phyloP scores from a whole-genome alignment of 2,329 filamentous ascomycete species.

The Pseudogymnoascus sp. region DNA sequence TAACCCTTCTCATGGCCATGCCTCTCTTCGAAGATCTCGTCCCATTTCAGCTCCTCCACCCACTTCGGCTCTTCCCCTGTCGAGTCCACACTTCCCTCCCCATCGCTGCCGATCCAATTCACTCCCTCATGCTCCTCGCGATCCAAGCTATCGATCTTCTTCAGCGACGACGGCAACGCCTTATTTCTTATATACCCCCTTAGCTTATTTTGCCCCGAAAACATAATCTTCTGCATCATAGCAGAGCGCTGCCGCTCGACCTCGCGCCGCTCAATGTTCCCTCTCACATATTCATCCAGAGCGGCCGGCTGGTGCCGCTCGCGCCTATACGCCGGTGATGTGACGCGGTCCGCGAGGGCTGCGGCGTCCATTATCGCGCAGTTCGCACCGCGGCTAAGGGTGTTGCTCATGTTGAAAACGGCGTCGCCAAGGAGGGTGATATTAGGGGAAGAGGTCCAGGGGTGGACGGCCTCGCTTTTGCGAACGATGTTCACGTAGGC shows the following conservation, averaged over 20 bases:
- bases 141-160: neutral
- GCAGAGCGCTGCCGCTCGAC: constrained; percentile 20
- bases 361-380: constrained; percentile 25
- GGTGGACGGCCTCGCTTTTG: constrained; percentile 21
- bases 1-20: constrained; percentile 31
- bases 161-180: neutral
- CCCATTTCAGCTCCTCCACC: neutral
- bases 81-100: neutral
- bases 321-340: neutral
- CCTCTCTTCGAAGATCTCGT: neutral
- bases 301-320: constrained; percentile 9
- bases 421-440: constrained; percentile 25
- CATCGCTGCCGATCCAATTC: neutral
- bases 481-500: constrained; percentile 20
- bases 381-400: constrained; percentile 25
- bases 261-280: constrained; percentile 23
- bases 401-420: constrained; percentile 25
- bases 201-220: constrained; percentile 22
- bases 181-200: constrained; percentile 20
- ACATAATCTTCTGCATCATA: constrained; percentile 24
- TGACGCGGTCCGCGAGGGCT: constrained; percentile 20
- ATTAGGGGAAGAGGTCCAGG: constrained; percentile 17
- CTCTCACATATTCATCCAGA: constrained; percentile 16
- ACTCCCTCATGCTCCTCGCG: neutral
- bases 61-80: neutral